These are phyloP conservation scores for Heterobasidion irregulare DNA, from an alignment of 1,284 basidiomycete species.

Conservation along the genomic window DNA sequence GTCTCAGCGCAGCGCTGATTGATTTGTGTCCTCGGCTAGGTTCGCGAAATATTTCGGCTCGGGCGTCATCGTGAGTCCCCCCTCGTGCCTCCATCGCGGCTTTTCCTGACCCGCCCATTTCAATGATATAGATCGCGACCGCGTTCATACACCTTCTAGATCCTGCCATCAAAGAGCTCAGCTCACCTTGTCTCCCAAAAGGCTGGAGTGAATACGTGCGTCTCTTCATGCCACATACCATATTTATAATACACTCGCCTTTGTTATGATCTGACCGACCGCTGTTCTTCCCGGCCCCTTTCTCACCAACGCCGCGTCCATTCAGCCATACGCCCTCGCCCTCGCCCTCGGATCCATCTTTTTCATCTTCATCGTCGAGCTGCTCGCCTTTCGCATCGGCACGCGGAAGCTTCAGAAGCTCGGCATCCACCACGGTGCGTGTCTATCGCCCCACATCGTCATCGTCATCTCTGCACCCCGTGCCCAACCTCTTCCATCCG, in stretches of 20 bases:
- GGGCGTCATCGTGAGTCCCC: conserved; percentile 69
- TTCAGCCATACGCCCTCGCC: conserved; percentile 72
- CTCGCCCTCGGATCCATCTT: conserved; percentile 79
- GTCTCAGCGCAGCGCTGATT: neutral
- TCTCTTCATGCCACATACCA: conserved; percentile 10
- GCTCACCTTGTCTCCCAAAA: conserved; percentile 62
- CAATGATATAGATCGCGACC: conserved; percentile 69
- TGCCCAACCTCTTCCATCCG: neutral
- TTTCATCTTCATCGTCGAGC: conserved; percentile 76
- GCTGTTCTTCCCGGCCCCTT: neutral
- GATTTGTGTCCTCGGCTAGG: conserved; percentile 24
- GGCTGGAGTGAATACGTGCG: conserved; percentile 72
- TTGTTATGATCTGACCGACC: neutral
- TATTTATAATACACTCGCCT: neutral
- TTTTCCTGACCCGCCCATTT: neutral
- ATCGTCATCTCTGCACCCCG: neutral
- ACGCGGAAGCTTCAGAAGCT: conserved; percentile 51
- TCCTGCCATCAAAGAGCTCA: conserved; percentile 68
- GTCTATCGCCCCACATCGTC: neutral
- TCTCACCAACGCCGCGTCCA: conserved; percentile 1
- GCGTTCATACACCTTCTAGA: conserved; percentile 83
- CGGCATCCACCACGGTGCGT: conserved; percentile 46
- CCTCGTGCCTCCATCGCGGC: conserved; percentile 2
- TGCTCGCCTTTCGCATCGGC: conserved; percentile 80
- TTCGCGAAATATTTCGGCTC: conserved; percentile 96